phyloP scores from a whole-genome alignment of 441 rosid genomes.

The Adansonia gregorii region DNA sequence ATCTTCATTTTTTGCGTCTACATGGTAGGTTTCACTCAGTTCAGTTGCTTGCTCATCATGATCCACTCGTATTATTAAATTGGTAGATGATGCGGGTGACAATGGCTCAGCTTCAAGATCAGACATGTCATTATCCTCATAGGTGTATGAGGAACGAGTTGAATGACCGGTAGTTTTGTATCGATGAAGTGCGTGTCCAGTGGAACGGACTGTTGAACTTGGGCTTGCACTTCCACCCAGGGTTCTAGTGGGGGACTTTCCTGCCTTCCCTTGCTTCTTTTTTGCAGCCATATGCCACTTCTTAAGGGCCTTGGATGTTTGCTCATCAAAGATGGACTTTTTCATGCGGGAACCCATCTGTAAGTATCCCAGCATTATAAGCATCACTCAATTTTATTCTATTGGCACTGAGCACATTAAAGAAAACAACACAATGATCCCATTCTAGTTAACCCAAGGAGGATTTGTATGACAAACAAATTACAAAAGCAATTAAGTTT shows the following conservation, averaged over 20 bases:
- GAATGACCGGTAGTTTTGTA: constrained; percentile 87
- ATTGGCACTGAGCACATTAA: background rate
- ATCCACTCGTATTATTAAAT: constrained; percentile 45
- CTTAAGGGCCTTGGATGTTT: constrained; percentile 84
- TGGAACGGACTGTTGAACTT: constrained; percentile 38
- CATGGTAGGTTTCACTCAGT: constrained; percentile 30
- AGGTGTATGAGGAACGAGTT: constrained; percentile 39
- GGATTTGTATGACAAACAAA: background rate
- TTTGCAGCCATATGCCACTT: constrained; percentile 85
- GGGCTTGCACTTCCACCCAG: constrained; percentile 58
- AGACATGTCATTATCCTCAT: constrained; percentile 56
- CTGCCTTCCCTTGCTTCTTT: constrained; percentile 54
- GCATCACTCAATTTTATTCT: constrained; percentile 3
- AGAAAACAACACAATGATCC: background rate
- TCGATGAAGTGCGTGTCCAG: constrained; percentile 55
- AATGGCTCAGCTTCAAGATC: constrained; percentile 63
- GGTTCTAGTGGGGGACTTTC: constrained; percentile 51
- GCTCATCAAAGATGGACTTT: constrained; percentile 85
- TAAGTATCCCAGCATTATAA: background rate
- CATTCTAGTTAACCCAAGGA: background rate
- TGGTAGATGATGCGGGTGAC: constrained; percentile 49
- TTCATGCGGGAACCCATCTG: constrained; percentile 97
- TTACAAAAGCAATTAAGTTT: background rate
- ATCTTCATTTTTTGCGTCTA: constrained; percentile 38
- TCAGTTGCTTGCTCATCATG: constrained; percentile 36